phyloP scores from a whole-genome alignment of 805 yeast species.

The Cyberlindnera xylosilytica region DNA sequence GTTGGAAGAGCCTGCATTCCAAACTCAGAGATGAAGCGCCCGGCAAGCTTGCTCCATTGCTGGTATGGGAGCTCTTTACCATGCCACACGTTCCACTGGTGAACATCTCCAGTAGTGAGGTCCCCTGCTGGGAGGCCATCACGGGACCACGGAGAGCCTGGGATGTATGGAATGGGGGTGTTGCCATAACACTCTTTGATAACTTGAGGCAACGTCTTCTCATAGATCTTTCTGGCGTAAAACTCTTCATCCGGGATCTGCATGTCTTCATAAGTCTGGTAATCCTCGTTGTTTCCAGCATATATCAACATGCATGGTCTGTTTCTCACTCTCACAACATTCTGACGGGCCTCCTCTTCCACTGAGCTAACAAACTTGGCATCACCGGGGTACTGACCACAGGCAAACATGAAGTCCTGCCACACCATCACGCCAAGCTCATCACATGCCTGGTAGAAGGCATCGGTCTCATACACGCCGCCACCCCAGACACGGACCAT shows the following conservation, averaged over 20 bases:
- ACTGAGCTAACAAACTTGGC: constrained; percentile 35
- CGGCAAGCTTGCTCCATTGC: constrained; percentile 43
- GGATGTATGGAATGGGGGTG: constrained; percentile 35
- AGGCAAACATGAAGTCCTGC: constrained; percentile 59
- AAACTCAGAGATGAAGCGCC: constrained; percentile 51
- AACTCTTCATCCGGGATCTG: constrained; percentile 15
- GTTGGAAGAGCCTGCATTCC: constrained; percentile 50
- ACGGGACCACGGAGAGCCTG: constrained; percentile 51
- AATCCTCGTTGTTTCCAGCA: constrained; percentile 24
- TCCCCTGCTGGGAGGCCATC: constrained; percentile 34
- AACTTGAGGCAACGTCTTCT: constrained; percentile 31
- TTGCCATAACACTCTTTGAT: constrained; percentile 48
- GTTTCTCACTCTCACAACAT: constrained; percentile 40
- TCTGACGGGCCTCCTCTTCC: constrained; percentile 35
- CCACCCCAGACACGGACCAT: constrained; percentile 24
- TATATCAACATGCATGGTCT: constrained; percentile 34
- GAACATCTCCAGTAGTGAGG: constrained; percentile 45
- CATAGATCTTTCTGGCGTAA: constrained; percentile 18
- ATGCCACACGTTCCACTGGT: constrained; percentile 60
- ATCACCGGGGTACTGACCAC: constrained; percentile 51
- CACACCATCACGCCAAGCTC: constrained; percentile 38
- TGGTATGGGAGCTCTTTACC: constrained; percentile 49
- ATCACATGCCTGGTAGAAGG: constrained; percentile 17
- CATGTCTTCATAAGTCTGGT: constrained; percentile 15
- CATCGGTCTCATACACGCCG: constrained; percentile 19